Evolutionary conservation across 495 filamentous ascomycete species (phyloP).

Genomic region (Aspergillus ostianus): DNA sequence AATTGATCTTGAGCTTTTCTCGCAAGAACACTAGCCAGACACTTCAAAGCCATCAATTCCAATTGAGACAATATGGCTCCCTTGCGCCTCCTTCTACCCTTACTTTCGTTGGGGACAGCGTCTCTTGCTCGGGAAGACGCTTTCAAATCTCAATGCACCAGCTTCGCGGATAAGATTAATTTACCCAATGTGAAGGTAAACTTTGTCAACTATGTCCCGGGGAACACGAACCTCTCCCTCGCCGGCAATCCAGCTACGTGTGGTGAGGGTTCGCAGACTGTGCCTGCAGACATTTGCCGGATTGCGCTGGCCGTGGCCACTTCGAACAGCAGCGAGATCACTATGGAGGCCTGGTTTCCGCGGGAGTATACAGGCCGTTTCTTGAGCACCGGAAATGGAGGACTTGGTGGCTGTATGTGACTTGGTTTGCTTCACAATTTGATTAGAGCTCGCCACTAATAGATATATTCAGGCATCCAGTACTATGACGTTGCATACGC

Average conservation of each 20-base stretch:
- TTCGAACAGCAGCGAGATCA: slow-evolving; percentile 51
- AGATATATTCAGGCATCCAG: slow-evolving; percentile 35
- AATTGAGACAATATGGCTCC: slow-evolving; percentile 11
- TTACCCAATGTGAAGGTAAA: slow-evolving; percentile 38
- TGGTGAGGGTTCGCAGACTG: slow-evolving; percentile 34
- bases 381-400: slow-evolving; percentile 56
- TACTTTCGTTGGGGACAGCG: slow-evolving; percentile 25
- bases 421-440: background rate
- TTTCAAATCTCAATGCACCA: slow-evolving; percentile 31
- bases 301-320: slow-evolving; percentile 56
- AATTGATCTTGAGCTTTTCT: background rate
- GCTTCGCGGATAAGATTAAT: slow-evolving; percentile 34
- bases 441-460: background rate
- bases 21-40: background rate
- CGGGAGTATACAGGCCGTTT: slow-evolving; percentile 50
- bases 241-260: slow-evolving; percentile 48
- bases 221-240: slow-evolving; percentile 48
- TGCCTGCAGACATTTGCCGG: slow-evolving; percentile 53
- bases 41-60: background rate
- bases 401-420: slow-evolving; percentile 51
- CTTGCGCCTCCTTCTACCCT: slow-evolving; percentile 16
- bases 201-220: slow-evolving; percentile 42
- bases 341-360: slow-evolving; percentile 60
- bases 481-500: slow-evolving; percentile 46
- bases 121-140: slow-evolving; percentile 25